phyloP scores from a whole-genome alignment of 2,329 filamentous ascomycete species.

The Aspergillus ustus region DNA sequence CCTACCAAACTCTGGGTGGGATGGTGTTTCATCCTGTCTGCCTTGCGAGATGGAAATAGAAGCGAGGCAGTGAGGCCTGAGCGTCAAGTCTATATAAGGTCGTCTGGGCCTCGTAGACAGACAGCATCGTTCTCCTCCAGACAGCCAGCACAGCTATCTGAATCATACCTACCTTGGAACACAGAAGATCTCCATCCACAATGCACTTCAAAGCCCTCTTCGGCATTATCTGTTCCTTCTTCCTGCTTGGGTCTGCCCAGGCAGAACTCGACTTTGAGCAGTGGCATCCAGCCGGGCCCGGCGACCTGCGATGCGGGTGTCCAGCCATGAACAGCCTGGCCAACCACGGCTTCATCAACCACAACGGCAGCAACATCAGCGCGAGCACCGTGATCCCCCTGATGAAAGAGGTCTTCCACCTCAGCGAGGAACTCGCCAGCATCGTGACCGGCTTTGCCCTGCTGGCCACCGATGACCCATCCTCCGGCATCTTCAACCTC shows the following conservation, averaged over 20 bases:
- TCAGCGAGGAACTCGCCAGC: slow-evolving; percentile 8
- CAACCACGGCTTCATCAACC: slow-evolving; percentile 11
- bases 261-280: slow-evolving; percentile 4
- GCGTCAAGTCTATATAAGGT: neutral
- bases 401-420: slow-evolving; percentile 8
- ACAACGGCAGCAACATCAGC: slow-evolving; percentile 11
- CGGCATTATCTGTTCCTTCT: neutral
- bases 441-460: slow-evolving; percentile 3
- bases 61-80: neutral
- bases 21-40: neutral
- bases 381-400: neutral
- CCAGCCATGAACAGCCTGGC: slow-evolving; percentile 12
- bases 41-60: neutral
- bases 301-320: slow-evolving; percentile 4
- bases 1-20: neutral
- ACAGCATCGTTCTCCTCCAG: neutral
- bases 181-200: neutral
- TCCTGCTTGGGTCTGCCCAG: neutral
- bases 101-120: neutral
- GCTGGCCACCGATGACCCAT: neutral
- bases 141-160: neutral
- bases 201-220: neutral
- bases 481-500: slow-evolving; percentile 2
- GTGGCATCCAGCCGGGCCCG: slow-evolving; percentile 1
- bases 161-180: neutral